Percentiles rank a stretch among this genome's conserved stretches.
Evolutionary conservation across 768 basidiomycete species (phyloP).

Genomic region (Dentipellis fragilis): DNA sequence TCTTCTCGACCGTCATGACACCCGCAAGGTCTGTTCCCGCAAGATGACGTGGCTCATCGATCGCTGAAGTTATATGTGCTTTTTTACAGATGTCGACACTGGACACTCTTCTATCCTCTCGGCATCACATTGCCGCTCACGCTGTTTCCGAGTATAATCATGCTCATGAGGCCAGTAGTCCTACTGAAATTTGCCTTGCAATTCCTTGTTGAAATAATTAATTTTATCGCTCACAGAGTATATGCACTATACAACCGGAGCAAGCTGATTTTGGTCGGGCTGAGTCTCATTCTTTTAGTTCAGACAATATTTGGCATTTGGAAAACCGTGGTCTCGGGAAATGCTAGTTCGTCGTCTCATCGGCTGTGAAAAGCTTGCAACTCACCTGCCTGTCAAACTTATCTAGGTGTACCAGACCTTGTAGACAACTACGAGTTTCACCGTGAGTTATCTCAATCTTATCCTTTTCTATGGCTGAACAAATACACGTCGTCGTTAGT

Average conservation of each 20-base stretch:
- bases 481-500: background rate
- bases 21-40: constrained; percentile 8
- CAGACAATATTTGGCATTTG: constrained; percentile 9
- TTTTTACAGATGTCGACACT: constrained; percentile 6
- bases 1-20: constrained; percentile 10
- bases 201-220: no score
- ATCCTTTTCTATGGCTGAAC: background rate
- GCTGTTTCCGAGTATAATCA: constrained; percentile 9
- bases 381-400: background rate
- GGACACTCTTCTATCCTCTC: constrained; percentile 12
- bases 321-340: constrained; percentile 8
- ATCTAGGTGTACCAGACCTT: constrained; percentile 8
- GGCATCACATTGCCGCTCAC: constrained; percentile 10
- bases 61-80: background rate
- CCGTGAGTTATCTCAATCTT: constrained; percentile 1
- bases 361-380: background rate
- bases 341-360: constrained; percentile 1
- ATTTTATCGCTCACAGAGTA: constrained; percentile 1
- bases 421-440: constrained; percentile 13
- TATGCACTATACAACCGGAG: constrained; percentile 13
- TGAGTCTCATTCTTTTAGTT: constrained; percentile 4
- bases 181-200: no score
- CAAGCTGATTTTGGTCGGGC: constrained; percentile 5
- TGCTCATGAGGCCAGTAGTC: constrained; percentile 10
- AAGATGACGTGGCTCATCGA: no score